These are phyloP conservation scores for Boletellus ananiceps DNA, from an alignment of 768 basidiomycete species.

Conservation along the genomic window DNA sequence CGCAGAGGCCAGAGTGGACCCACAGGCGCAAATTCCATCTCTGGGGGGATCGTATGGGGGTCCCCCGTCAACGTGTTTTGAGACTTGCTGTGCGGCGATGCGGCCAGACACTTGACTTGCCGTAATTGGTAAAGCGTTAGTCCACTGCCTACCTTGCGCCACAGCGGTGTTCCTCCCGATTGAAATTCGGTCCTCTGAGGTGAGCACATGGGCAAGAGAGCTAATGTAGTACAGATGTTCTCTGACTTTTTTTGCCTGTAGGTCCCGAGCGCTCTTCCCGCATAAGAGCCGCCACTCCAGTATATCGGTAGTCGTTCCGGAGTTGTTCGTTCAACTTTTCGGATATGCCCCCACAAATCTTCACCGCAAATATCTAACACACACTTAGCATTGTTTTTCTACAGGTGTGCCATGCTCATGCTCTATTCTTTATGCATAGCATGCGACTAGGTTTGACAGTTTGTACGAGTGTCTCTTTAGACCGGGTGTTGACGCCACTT, in stretches of 20 bases:
- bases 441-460: neutral
- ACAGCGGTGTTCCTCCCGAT: too few relatives aligned
- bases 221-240: neutral
- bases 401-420: slow-evolving; percentile 7
- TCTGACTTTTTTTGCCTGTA: neutral
- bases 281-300: slow-evolving; percentile 7
- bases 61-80: slow-evolving; percentile 19
- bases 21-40: slow-evolving; percentile 30
- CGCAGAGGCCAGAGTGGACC: slow-evolving; percentile 16
- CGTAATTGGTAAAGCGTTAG: slow-evolving; percentile 11
- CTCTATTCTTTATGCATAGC: slow-evolving; percentile 7
- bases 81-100: slow-evolving; percentile 12
- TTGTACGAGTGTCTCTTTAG: neutral
- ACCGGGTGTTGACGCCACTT: slow-evolving; percentile 10
- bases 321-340: neutral
- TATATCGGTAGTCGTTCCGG: neutral
- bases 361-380: slow-evolving; percentile 3
- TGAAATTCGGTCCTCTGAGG: neutral
- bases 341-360: slow-evolving; percentile 22
- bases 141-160: too few relatives aligned
- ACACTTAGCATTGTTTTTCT: neutral
- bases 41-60: neutral
- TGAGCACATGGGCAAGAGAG: neutral
- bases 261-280: slow-evolving; percentile 2
- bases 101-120: slow-evolving; percentile 16